Evolutionary conservation across 352 stramenopile genomes (phyloP).

Genomic region (Phytophthora pluvialis): DNA sequence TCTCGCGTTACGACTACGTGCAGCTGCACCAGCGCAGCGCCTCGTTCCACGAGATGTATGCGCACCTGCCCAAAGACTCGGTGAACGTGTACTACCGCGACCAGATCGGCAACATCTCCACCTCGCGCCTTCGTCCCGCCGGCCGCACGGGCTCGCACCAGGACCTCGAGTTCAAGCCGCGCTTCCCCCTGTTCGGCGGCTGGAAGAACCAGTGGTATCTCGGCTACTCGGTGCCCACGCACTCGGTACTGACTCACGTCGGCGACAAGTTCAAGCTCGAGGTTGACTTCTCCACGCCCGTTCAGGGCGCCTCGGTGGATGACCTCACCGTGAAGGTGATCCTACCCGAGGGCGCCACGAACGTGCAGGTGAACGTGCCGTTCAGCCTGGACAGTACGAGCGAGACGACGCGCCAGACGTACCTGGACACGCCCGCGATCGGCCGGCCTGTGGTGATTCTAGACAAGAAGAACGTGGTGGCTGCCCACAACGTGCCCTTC

Average conservation of each 20-base stretch:
- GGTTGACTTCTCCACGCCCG: conserved; percentile 84
- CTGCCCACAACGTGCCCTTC: conserved; percentile 85
- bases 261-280: conserved; percentile 84
- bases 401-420: conserved; percentile 79
- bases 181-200: conserved; percentile 89
- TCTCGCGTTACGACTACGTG: conserved; percentile 89
- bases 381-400: conserved; percentile 68
- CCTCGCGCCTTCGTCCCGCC: conserved; percentile 64
- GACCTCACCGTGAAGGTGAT: conserved; percentile 90
- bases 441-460: conserved; percentile 85
- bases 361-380: conserved; percentile 80
- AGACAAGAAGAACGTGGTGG: conserved; percentile 85
- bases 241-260: conserved; percentile 72
- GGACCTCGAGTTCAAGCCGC: conserved; percentile 83
- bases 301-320: conserved; percentile 82
- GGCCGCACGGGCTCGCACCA: conserved; percentile 48
- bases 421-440: conserved; percentile 83
- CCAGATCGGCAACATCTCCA: conserved; percentile 92
- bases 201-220: conserved; percentile 92
- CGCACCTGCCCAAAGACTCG: conserved; percentile 73
- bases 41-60: conserved; percentile 81
- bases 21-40: conserved; percentile 63
- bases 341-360: conserved; percentile 78
- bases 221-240: conserved; percentile 86
- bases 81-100: conserved; percentile 92